Conservation (phyloP, 768 basidiomycete species). For the Tephrocybe sp. region DNA sequence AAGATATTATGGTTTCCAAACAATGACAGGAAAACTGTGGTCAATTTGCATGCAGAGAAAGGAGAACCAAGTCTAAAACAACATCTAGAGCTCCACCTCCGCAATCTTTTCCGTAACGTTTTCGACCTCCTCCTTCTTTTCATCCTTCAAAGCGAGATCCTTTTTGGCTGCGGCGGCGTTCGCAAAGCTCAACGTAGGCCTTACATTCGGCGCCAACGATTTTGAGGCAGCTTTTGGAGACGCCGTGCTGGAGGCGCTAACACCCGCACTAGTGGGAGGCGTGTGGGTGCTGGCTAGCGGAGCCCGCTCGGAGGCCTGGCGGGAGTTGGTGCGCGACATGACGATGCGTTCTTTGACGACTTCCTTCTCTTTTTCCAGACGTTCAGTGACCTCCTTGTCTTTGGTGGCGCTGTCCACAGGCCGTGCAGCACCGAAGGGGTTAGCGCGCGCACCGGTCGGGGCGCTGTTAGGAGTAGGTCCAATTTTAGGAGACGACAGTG, state of each 20-base stretch:
- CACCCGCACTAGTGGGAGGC: slow-evolving; percentile 26
- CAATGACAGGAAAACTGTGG: not conserved
- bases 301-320: slow-evolving; percentile 47
- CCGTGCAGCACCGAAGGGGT: slow-evolving; percentile 86
- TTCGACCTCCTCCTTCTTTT: slow-evolving; percentile 16
- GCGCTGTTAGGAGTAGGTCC: slow-evolving; percentile 35
- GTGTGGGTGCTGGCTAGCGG: slow-evolving; percentile 28
- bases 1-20: not conserved
- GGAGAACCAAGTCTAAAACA: slow-evolving; percentile 7
- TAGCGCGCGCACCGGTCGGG: slow-evolving; percentile 42
- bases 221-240: slow-evolving; percentile 27
- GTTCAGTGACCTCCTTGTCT: slow-evolving; percentile 74
- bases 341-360: slow-evolving; percentile 48
- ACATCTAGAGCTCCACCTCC: slow-evolving; percentile 13
- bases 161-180: slow-evolving; percentile 72
- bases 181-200: slow-evolving; percentile 80
- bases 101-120: slow-evolving; percentile 21
- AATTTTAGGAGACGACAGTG: slow-evolving; percentile 78
- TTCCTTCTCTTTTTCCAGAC: slow-evolving; percentile 66
- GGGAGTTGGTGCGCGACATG: slow-evolving; percentile 53
- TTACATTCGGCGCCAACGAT: slow-evolving; percentile 47
- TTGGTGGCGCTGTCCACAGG: slow-evolving; percentile 81
- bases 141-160: slow-evolving; percentile 29
- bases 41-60: slow-evolving; percentile 3
- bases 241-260: slow-evolving; percentile 17